Percentiles rank a stretch among this genome's conserved stretches.
Evolutionary conservation across 1,284 basidiomycete species (phyloP).

Genomic region (Anthracocystis setariae): DNA sequence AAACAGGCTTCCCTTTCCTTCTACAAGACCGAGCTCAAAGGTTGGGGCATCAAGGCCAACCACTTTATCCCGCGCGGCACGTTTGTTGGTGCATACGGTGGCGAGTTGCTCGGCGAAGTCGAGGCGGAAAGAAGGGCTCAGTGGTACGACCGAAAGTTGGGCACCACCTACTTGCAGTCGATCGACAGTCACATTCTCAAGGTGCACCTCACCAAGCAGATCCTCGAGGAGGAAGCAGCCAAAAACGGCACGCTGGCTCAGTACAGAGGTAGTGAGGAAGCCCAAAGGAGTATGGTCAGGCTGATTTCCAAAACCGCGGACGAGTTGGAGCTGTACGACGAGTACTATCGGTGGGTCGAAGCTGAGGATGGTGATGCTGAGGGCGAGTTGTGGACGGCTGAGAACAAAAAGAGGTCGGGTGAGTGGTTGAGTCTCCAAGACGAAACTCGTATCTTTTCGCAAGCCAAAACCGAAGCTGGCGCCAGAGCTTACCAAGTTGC

Average conservation of each 20-base stretch:
- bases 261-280: slow-evolving; percentile 10
- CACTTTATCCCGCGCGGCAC: slow-evolving; percentile 71
- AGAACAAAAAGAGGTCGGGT: neutral
- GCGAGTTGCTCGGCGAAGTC: slow-evolving; percentile 79
- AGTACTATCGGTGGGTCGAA: slow-evolving; percentile 14
- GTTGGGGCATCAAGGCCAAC: slow-evolving; percentile 72
- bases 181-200: slow-evolving; percentile 78
- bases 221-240: slow-evolving; percentile 30
- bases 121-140: slow-evolving; percentile 76
- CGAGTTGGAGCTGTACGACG: slow-evolving; percentile 24
- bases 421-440: neutral
- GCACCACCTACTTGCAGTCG: slow-evolving; percentile 85
- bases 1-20: slow-evolving; percentile 70
- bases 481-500: neutral
- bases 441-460: neutral
- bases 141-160: slow-evolving; percentile 76
- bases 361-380: neutral
- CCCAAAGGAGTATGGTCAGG: slow-evolving; percentile 13
- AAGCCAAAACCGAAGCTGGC: neutral
- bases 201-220: slow-evolving; percentile 64
- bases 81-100: slow-evolving; percentile 84
- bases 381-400: neutral
- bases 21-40: slow-evolving; percentile 76
- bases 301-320: slow-evolving; percentile 6
- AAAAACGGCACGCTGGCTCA: slow-evolving; percentile 5